These are phyloP conservation scores for Colletotrichum costaricense DNA, from an alignment of 2,329 filamentous ascomycete species.

Conservation along the genomic window DNA sequence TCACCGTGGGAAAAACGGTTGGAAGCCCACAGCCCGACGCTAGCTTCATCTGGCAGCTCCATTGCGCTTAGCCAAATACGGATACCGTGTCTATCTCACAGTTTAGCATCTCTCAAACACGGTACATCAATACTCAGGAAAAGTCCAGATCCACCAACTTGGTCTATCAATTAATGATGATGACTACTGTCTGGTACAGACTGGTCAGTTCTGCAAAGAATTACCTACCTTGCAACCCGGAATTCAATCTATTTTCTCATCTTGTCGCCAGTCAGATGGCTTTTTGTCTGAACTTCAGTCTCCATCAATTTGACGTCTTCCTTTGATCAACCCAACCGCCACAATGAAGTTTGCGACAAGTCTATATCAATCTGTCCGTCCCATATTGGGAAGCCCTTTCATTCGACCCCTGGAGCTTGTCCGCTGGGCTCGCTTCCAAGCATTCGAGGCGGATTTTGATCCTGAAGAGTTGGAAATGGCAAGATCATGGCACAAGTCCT, in stretches of 20 bases:
- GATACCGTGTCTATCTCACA: not conserved
- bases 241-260: not conserved
- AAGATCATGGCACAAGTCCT: constrained; percentile 61
- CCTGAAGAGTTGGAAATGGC: constrained; percentile 62
- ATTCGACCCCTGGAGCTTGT: constrained; percentile 1
- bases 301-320: not conserved
- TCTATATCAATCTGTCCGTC: not conserved
- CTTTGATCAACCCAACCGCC: not conserved
- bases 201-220: not conserved
- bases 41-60: not conserved
- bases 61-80: not conserved
- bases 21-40: not conserved
- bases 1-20: constrained; percentile 10
- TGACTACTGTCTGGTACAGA: not conserved
- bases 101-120: not conserved
- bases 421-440: constrained; percentile 51
- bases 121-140: not conserved
- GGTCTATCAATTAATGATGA: not conserved
- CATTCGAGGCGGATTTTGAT: constrained; percentile 62
- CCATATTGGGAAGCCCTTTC: not conserved
- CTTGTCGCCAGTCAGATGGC: not conserved
- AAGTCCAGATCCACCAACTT: not conserved
- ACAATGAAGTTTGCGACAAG: constrained; percentile 7
- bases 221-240: not conserved
- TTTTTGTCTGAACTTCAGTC: not conserved